A percentile compares a stretch with the other conserved stretches of the same genome.
These are phyloP conservation scores for Cladosporium cucumerinum DNA, from an alignment of 2,329 filamentous ascomycete species.

Conservation along the genomic window DNA sequence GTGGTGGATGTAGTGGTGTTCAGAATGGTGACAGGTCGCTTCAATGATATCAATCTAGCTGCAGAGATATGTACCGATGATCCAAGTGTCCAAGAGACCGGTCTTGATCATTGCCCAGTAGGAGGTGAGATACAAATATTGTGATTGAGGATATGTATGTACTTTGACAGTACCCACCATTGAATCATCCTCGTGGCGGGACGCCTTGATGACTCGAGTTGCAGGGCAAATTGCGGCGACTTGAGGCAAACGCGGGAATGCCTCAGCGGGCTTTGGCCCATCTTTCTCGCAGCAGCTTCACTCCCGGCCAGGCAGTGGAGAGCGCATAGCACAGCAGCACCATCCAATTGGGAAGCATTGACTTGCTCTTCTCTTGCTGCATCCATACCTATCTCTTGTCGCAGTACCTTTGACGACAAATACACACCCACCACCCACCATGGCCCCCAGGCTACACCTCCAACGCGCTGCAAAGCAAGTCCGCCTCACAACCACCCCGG, in stretches of 20 bases:
- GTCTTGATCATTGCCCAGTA: slow-evolving; percentile 4
- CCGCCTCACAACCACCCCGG: slow-evolving; percentile 28
- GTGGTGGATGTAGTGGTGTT: background rate
- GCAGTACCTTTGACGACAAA: background rate
- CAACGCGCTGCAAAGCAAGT: slow-evolving; percentile 32
- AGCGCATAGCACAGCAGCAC: background rate
- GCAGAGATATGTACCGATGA: slow-evolving; percentile 12
- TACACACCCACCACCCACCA: slow-evolving; percentile 30
- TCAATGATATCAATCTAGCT: background rate
- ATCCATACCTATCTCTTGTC: background rate
- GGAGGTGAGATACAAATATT: background rate
- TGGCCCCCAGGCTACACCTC: slow-evolving; percentile 54
- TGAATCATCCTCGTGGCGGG: slow-evolving; percentile 11
- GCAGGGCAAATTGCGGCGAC: slow-evolving; percentile 3
- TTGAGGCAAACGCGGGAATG: slow-evolving; percentile 9
- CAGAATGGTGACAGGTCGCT: background rate
- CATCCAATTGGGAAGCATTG: slow-evolving; percentile 11
- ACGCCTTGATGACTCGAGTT: slow-evolving; percentile 6
- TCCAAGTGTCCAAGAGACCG: background rate
- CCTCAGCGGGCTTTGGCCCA: slow-evolving; percentile 5
- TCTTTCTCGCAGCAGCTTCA: slow-evolving; percentile 16
- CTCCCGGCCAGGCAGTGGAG: background rate
- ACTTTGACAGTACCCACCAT: background rate
- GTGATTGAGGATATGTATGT: background rate
- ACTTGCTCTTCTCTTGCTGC: slow-evolving; percentile 10